Conservation (phyloP, 495 filamentous ascomycete species). For the Aspergillus avenaceus region DNA sequence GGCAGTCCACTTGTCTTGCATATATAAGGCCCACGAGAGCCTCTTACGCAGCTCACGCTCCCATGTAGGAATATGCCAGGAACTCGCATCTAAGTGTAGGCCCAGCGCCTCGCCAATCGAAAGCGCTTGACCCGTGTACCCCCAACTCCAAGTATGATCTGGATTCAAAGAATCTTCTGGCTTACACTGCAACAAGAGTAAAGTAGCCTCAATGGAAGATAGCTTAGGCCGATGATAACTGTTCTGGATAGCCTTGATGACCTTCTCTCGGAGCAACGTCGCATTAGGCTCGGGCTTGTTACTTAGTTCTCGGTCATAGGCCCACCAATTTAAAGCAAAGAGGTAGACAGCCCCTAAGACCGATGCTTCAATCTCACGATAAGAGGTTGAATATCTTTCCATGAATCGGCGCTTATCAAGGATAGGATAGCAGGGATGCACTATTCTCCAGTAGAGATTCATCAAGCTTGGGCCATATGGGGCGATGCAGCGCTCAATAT, state of each 20-base stretch:
- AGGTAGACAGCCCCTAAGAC: neutral
- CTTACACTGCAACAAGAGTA: neutral
- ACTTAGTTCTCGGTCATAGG: neutral
- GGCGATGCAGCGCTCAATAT: neutral
- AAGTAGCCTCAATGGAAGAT: neutral
- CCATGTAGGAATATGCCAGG: slow-evolving; percentile 79
- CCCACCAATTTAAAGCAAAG: neutral
- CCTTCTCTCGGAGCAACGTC: neutral
- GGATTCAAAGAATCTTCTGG: neutral
- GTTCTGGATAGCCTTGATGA: neutral
- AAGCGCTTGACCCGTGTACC: neutral
- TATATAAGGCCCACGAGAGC: slow-evolving; percentile 79
- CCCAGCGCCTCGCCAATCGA: neutral
- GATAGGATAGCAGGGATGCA: neutral
- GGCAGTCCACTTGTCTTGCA: slow-evolving; percentile 89
- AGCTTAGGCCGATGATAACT: neutral
- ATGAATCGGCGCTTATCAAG: neutral
- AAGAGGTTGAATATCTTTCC: neutral
- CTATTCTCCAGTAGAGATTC: neutral
- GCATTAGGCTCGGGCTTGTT: neutral
- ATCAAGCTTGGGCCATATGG: neutral
- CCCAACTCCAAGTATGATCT: neutral
- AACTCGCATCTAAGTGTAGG: slow-evolving; percentile 73
- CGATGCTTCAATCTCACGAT: neutral
- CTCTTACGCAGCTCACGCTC: slow-evolving; percentile 75